These are phyloP conservation scores for Trichosporon sp. DNA, from an alignment of 1,284 basidiomycete species.

Conservation along the genomic window DNA sequence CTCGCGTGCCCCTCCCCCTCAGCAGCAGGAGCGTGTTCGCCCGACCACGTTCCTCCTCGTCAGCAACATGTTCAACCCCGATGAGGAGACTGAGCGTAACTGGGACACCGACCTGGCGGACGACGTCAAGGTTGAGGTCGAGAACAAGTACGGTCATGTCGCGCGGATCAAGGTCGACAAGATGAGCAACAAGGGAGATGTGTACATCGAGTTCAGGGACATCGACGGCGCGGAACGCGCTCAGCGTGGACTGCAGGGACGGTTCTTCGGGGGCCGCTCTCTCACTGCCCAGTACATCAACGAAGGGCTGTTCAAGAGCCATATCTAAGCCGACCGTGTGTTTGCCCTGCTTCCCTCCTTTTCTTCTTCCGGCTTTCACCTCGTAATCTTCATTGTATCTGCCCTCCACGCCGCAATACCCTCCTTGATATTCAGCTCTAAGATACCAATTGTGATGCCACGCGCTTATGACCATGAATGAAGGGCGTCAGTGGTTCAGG, in stretches of 20 bases:
- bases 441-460: neutral
- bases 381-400: neutral
- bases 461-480: neutral
- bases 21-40: conserved; percentile 57
- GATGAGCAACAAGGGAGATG: conserved; percentile 84
- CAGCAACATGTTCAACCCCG: conserved; percentile 95
- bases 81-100: conserved; percentile 92
- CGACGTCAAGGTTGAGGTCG: conserved; percentile 91
- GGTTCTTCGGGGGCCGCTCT: conserved; percentile 90
- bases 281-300: conserved; percentile 80
- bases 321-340: conserved; percentile 41
- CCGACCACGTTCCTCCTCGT: conserved; percentile 76
- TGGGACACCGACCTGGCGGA: conserved; percentile 96
- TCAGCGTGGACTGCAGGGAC: conserved; percentile 81
- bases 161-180: conserved; percentile 86
- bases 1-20: neutral
- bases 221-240: conserved; percentile 77
- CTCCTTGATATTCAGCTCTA: neutral
- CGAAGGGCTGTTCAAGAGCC: conserved; percentile 87
- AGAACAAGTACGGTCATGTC: conserved; percentile 83
- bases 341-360: neutral
- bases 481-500: neutral
- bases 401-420: neutral
- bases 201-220: conserved; percentile 85
- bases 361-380: neutral